Percentiles rank a stretch among this genome's conserved stretches.
Conservation (phyloP, 805 yeast species). For the Monosporozyma siamensis region DNA sequence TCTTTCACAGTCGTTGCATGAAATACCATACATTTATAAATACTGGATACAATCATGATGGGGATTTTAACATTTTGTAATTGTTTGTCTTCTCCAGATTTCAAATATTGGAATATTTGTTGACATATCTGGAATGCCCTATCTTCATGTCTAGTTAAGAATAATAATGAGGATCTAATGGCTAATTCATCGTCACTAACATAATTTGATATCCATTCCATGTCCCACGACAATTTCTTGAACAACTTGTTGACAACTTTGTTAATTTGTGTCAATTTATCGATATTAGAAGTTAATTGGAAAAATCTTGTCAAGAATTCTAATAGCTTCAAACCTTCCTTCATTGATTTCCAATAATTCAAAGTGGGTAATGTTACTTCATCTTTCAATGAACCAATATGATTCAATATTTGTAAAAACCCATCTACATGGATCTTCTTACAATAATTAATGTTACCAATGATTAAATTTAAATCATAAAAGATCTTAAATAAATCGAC, state of each 20-base stretch:
- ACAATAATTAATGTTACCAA: conserved; percentile 26
- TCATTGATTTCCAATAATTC: conserved; percentile 23
- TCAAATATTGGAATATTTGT: conserved; percentile 38
- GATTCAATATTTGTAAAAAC: conserved; percentile 20
- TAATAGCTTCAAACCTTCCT: conserved; percentile 3
- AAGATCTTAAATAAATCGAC: conserved; percentile 27
- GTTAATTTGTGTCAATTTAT: not conserved
- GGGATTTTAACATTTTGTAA: conserved; percentile 49
- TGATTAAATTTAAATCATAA: conserved; percentile 27
- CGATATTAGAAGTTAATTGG: not conserved
- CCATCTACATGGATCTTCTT: conserved; percentile 23
- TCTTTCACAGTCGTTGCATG: conserved; percentile 35
- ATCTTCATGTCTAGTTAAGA: conserved; percentile 12
- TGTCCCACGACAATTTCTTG: not conserved
- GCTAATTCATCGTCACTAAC: conserved; percentile 31
- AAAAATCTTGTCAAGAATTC: not conserved
- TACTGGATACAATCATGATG: conserved; percentile 37
- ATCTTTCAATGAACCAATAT: conserved; percentile 4
- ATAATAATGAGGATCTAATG: conserved; percentile 19
- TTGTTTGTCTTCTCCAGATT: conserved; percentile 23
- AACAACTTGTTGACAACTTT: not conserved
- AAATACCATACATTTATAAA: conserved; percentile 36
- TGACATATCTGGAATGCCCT: conserved; percentile 29
- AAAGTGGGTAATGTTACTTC: not conserved
- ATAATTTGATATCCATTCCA: not conserved